Evolutionary conservation across 75 land plant genomes (phyloP).

Genomic region (Isoetes taiwanensis): DNA sequence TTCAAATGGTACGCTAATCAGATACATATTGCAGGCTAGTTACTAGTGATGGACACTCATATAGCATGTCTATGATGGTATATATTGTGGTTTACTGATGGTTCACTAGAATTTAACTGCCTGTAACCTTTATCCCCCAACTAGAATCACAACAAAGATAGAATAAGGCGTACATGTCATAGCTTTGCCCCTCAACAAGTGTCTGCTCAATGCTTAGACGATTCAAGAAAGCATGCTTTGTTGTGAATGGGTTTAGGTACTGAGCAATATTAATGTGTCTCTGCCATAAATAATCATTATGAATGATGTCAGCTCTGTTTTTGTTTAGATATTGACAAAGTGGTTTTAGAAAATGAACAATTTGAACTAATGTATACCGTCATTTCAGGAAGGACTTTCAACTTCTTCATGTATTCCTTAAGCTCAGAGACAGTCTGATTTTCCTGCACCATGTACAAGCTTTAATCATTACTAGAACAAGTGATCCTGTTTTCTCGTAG

Average conservation of each 20-base stretch:
- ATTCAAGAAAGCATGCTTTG: constrained; percentile 70
- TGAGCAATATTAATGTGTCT: constrained; percentile 87
- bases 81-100: too few relatives aligned
- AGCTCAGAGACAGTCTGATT: constrained; percentile 71
- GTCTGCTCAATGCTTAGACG: constrained; percentile 89
- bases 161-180: constrained; percentile 54
- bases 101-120: too few relatives aligned
- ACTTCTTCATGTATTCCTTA: constrained; percentile 92
- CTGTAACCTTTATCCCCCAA: too few relatives aligned
- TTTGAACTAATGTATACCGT: constrained; percentile 38
- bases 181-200: constrained; percentile 70
- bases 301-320: too few relatives aligned
- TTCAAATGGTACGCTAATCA: too few relatives aligned
- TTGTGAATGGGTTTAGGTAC: constrained; percentile 57
- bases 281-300: constrained; percentile 19
- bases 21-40: too few relatives aligned
- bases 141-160: too few relatives aligned
- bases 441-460: constrained; percentile 22
- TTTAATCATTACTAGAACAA: too few relatives aligned
- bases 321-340: neutral
- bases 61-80: too few relatives aligned
- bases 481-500: too few relatives aligned
- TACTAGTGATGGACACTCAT: too few relatives aligned
- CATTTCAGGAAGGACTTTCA: constrained; percentile 90
- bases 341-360: neutral